Evolutionary conservation across 2,329 filamentous ascomycete genomes (phyloP).

Genomic region (Alternaria atra): DNA sequence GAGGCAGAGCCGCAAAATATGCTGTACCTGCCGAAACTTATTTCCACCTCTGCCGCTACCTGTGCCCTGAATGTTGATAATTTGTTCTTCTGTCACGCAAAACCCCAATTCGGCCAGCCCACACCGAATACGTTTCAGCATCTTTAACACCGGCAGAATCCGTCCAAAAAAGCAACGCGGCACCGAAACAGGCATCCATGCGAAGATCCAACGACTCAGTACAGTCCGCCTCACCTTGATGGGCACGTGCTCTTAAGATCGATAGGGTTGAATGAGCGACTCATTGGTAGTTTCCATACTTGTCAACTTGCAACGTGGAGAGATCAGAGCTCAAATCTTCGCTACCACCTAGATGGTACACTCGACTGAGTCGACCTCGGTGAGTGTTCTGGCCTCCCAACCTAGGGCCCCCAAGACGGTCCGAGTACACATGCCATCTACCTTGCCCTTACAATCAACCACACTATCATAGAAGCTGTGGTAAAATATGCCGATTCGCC

Average conservation of each 20-base stretch:
- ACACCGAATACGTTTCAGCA: conserved; percentile 25
- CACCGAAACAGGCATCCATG: conserved; percentile 18
- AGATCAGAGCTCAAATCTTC: conserved; percentile 2
- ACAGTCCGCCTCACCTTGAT: conserved; percentile 6
- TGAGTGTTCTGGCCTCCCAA: not conserved
- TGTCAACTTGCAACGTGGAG: conserved; percentile 1
- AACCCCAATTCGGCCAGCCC: conserved; percentile 19
- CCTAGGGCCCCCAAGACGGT: not conserved
- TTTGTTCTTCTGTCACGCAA: conserved; percentile 6
- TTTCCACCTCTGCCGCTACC: conserved; percentile 8
- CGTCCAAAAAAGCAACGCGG: conserved; percentile 10
- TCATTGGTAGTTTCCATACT: conserved; percentile 13
- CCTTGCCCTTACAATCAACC: not conserved
- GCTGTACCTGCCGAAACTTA: conserved; percentile 12
- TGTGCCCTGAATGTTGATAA: conserved; percentile 8
- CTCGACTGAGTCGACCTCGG: not conserved
- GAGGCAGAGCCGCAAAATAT: conserved; percentile 12
- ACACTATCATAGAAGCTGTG: not conserved
- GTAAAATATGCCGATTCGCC: not conserved
- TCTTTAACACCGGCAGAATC: conserved; percentile 13
- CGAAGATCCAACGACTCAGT: conserved; percentile 22
- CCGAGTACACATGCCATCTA: not conserved
- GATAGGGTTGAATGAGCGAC: conserved; percentile 7
- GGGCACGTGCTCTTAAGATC: conserved; percentile 21
- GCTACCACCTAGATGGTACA: conserved; percentile 4